A percentile compares a stretch with the other conserved stretches of the same genome.
Evolutionary conservation across 2,329 filamentous ascomycete genomes (phyloP).

Genomic region (Alternaria incomplexa): DNA sequence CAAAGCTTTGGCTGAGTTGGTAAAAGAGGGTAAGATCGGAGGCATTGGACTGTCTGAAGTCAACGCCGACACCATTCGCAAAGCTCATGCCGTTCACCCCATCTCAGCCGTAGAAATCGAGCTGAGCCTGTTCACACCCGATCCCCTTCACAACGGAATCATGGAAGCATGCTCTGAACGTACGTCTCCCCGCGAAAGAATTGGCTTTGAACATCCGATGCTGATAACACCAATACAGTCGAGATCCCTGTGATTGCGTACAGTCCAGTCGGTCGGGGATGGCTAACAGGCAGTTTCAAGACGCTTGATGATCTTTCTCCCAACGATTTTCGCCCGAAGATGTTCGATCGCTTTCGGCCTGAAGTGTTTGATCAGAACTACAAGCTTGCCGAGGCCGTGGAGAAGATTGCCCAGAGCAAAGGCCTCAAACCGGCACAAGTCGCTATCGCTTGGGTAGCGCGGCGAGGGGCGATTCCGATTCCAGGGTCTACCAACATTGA

Average conservation of each 20-base stretch:
- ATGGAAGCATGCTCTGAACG: slow-evolving; percentile 53
- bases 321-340: slow-evolving; percentile 51
- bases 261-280: slow-evolving; percentile 68
- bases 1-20: slow-evolving; percentile 26
- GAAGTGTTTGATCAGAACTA: slow-evolving; percentile 68
- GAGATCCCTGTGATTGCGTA: slow-evolving; percentile 69
- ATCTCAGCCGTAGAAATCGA: slow-evolving; percentile 64
- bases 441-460: slow-evolving; percentile 66
- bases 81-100: slow-evolving; percentile 56
- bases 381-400: slow-evolving; percentile 64
- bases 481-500: slow-evolving; percentile 64
- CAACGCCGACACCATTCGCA: slow-evolving; percentile 49
- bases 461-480: slow-evolving; percentile 66
- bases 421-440: slow-evolving; percentile 64
- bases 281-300: slow-evolving; percentile 50
- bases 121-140: slow-evolving; percentile 60
- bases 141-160: slow-evolving; percentile 61
- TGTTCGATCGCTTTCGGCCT: slow-evolving; percentile 64
- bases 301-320: slow-evolving; percentile 60
- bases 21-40: slow-evolving; percentile 43
- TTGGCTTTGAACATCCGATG: background rate
- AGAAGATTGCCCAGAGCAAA: slow-evolving; percentile 64
- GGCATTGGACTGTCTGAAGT: slow-evolving; percentile 50
- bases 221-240: slow-evolving; percentile 33
- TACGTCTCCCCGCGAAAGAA: background rate